Percentiles rank a stretch among this genome's conserved stretches.
phyloP scores from a whole-genome alignment of 2,329 filamentous ascomycete species.

The Penicillium sp. region DNA sequence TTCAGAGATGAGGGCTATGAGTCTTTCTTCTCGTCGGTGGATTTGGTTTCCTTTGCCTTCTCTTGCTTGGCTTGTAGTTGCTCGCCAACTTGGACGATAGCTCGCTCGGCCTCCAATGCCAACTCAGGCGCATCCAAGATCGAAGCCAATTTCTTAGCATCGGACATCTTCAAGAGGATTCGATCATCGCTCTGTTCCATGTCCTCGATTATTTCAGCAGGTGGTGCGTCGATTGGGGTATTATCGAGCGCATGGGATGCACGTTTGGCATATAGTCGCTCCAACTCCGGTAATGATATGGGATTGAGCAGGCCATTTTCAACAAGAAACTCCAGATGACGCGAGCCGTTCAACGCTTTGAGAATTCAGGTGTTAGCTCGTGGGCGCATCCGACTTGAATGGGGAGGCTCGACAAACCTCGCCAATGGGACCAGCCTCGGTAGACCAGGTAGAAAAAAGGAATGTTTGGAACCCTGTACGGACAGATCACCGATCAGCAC shows the following conservation, averaged over 20 bases:
- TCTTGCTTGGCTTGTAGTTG: conserved; percentile 30
- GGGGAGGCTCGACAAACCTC: conserved; percentile 50
- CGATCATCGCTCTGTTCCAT: conserved; percentile 45
- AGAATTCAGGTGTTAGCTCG: conserved; percentile 15
- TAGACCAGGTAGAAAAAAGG: conserved; percentile 96
- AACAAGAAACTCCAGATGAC: conserved; percentile 77
- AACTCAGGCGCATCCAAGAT: conserved; percentile 67
- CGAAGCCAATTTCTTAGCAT: conserved; percentile 59
- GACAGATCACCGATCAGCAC: not conserved
- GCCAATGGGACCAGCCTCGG: conserved; percentile 85
- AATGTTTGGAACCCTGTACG: conserved; percentile 74
- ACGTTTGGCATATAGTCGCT: conserved; percentile 65
- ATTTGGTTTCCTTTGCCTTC: conserved; percentile 17
- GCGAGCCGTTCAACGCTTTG: conserved; percentile 72
- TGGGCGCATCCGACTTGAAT: not conserved
- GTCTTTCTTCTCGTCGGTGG: conserved; percentile 26
- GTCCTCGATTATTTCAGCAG: conserved; percentile 33
- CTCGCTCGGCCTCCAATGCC: conserved; percentile 69
- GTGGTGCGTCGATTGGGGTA: conserved; percentile 27
- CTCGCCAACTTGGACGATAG: conserved; percentile 67
- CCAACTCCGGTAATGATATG: conserved; percentile 65
- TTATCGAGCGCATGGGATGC: conserved; percentile 34
- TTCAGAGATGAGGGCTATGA: no score
- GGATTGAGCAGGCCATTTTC: conserved; percentile 67
- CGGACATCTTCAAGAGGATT: conserved; percentile 45